Percentiles rank a stretch among this genome's conserved stretches.
These are phyloP conservation scores for Aspergillus tamarii DNA, from an alignment of 2,329 filamentous ascomycete genomes.

Conservation along the genomic window DNA sequence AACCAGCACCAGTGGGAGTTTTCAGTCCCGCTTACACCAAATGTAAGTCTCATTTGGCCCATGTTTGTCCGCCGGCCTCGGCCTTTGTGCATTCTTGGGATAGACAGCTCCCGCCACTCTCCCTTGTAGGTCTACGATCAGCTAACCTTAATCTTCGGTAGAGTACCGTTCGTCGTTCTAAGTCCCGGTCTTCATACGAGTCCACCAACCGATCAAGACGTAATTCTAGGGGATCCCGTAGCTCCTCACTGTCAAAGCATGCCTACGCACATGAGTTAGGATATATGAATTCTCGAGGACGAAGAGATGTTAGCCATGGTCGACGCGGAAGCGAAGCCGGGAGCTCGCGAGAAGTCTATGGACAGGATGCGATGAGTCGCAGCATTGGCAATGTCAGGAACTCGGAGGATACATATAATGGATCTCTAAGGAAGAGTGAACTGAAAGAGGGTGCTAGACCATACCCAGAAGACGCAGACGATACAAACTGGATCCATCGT, in stretches of 20 bases:
- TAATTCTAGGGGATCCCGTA: slow-evolving; percentile 41
- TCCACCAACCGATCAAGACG: slow-evolving; percentile 34
- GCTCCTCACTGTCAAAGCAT: slow-evolving; percentile 41
- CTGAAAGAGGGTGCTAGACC: slow-evolving; percentile 22
- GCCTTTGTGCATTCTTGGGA: not conserved
- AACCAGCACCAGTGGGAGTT: slow-evolving; percentile 42
- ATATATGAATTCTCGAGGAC: slow-evolving; percentile 36
- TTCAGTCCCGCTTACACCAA: slow-evolving; percentile 38
- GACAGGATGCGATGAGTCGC: slow-evolving; percentile 31
- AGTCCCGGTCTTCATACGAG: slow-evolving; percentile 43
- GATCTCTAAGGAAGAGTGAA: slow-evolving; percentile 20
- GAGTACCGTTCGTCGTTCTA: slow-evolving; percentile 31
- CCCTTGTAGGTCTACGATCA: not conserved
- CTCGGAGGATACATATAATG: slow-evolving; percentile 23
- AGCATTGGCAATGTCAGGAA: slow-evolving; percentile 29
- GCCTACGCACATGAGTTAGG: slow-evolving; percentile 33
- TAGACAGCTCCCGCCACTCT: not conserved
- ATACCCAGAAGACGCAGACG: slow-evolving; percentile 28
- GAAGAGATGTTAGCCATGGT: slow-evolving; percentile 36
- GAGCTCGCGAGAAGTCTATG: slow-evolving; percentile 41
- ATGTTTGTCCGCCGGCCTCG: not conserved
- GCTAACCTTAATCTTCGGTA: slow-evolving; percentile 24
- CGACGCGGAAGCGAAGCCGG: slow-evolving; percentile 45
- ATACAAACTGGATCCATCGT: slow-evolving; percentile 54
- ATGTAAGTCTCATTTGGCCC: slow-evolving; percentile 31